Evolutionary conservation across 441 rosid genomes (phyloP), one percentile per base, ranked within the genome.

Genomic region (Gossypium aridum): DNA sequence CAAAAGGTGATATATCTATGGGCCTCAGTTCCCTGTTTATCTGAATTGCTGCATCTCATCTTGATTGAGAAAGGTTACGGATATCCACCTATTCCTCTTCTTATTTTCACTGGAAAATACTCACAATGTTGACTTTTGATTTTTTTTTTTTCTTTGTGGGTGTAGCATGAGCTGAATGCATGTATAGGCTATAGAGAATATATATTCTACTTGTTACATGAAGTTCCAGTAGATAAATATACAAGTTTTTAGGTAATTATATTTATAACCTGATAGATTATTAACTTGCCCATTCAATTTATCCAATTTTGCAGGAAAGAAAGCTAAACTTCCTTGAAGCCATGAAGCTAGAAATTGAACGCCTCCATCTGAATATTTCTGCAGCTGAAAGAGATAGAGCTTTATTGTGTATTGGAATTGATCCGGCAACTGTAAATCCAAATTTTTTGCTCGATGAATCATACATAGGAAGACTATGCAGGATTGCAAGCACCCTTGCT

Each of bases 341-440:
- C 79, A 83, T 91, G 92, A 90, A 90, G 84, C 93, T 96, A 72
- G 99, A 96, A 87, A 91, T 96, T 82, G 93, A 93, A 78, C 90
- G 99, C 47, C 88, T 96, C 37, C 87, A 51, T 71, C 85, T 92
- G 80, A 89, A 93, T 91, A 86, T 93, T 71, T 93, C 99, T 70
- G 95, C 98, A 73, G 99, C 98, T 72, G 98, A 92, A 83, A 90
- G 99, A 88, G 98, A 96, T 86, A 96, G 95, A 87, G 92, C 97
- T 79, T 73, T 96, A 39, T 77, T 96, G 81, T 89, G 96, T 63
- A 53, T 92, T 78, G 98, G 98, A 84, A 89, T 79, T 74, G 99
- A 96, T 91, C 97, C 98, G 69, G 98, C 98, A 75, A 86, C 92
- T 37, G 82, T 96, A 80, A 96, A 96, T 85, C 98, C 99, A 62